A percentile compares a stretch with the other conserved stretches of the same genome.
These are phyloP conservation scores for Xylariaceae sp. DNA, from an alignment of 2,329 filamentous ascomycete genomes.

Conservation along the genomic window DNA sequence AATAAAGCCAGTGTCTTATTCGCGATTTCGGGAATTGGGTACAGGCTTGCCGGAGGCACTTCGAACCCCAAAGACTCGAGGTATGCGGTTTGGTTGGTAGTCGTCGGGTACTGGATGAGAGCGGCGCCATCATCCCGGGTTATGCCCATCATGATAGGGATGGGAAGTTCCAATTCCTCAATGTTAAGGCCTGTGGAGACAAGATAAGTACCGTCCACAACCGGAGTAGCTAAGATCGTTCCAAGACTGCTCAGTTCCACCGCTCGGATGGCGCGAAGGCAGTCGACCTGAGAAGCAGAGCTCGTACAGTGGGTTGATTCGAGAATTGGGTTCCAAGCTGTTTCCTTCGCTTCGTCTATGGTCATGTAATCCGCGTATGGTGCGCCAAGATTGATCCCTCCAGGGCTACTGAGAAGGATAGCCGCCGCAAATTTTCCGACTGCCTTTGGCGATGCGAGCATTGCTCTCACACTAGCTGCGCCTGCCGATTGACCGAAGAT, in stretches of 20 bases:
- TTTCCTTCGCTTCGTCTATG: slow-evolving; percentile 45
- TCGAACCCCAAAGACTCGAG: slow-evolving; percentile 32
- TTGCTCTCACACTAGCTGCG: slow-evolving; percentile 45
- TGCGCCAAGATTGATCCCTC: slow-evolving; percentile 47
- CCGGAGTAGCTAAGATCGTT: slow-evolving; percentile 46
- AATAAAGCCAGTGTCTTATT: slow-evolving; percentile 50
- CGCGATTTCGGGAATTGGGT: slow-evolving; percentile 43
- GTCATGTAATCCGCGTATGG: slow-evolving; percentile 56
- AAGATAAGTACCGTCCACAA: slow-evolving; percentile 54
- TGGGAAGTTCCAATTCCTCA: slow-evolving; percentile 41
- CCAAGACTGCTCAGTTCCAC: slow-evolving; percentile 36
- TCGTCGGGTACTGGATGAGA: slow-evolving; percentile 44
- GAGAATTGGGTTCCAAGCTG: slow-evolving; percentile 48
- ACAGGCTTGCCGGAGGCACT: slow-evolving; percentile 38
- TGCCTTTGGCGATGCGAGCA: slow-evolving; percentile 45
- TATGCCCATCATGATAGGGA: slow-evolving; percentile 53
- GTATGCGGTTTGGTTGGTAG: slow-evolving; percentile 32
- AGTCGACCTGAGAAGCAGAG: slow-evolving; percentile 45
- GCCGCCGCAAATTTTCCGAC: slow-evolving; percentile 44
- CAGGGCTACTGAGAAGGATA: slow-evolving; percentile 39
- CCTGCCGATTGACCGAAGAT: slow-evolving; percentile 53
- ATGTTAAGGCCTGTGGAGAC: slow-evolving; percentile 43
- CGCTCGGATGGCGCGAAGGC: slow-evolving; percentile 45
- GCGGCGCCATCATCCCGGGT: slow-evolving; percentile 52
- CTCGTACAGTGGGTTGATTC: slow-evolving; percentile 46